Evolutionary conservation across 2,329 filamentous ascomycete genomes (phyloP).

Genomic region (Hirsutella thompsonii): DNA sequence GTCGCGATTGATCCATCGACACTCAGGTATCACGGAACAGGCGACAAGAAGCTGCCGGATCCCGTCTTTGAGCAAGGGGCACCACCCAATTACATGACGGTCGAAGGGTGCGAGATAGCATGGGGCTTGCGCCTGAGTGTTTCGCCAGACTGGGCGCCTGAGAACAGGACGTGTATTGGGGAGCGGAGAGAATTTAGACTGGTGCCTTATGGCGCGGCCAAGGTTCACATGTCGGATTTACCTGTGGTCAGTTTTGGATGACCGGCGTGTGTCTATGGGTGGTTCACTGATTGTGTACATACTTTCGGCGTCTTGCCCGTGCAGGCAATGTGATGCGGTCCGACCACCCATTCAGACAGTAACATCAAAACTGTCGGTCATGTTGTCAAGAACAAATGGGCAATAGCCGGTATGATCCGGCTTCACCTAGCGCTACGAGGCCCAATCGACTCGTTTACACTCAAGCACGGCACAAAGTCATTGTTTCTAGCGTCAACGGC

Average conservation of each 20-base stretch:
- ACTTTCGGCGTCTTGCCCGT: background rate
- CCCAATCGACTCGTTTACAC: too few relatives aligned
- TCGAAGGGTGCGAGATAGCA: slow-evolving; percentile 23
- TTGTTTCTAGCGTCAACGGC: too few relatives aligned
- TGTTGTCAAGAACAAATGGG: too few relatives aligned
- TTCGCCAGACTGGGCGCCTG: slow-evolving; percentile 15
- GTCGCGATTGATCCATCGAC: slow-evolving; percentile 15
- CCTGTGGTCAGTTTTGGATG: background rate
- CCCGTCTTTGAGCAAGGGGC: slow-evolving; percentile 14
- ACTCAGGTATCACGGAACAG: slow-evolving; percentile 11
- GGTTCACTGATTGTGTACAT: background rate
- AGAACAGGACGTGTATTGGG: slow-evolving; percentile 9
- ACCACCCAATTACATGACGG: slow-evolving; percentile 22
- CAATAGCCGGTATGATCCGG: too few relatives aligned
- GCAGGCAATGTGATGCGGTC: background rate
- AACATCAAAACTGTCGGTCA: too few relatives aligned
- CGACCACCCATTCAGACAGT: too few relatives aligned
- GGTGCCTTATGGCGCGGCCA: slow-evolving; percentile 31
- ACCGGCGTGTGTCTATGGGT: background rate
- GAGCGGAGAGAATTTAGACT: slow-evolving; percentile 19
- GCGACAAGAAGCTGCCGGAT: slow-evolving; percentile 11
- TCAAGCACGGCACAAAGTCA: too few relatives aligned
- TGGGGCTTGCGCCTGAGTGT: slow-evolving; percentile 17
- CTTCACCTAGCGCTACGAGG: too few relatives aligned
- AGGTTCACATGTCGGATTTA: slow-evolving; percentile 24